A percentile compares a stretch with the other conserved stretches of the same genome.
These are phyloP conservation scores for Staphylotrichum tortipilum DNA, from an alignment of 495 filamentous ascomycete species.

Conservation along the genomic window DNA sequence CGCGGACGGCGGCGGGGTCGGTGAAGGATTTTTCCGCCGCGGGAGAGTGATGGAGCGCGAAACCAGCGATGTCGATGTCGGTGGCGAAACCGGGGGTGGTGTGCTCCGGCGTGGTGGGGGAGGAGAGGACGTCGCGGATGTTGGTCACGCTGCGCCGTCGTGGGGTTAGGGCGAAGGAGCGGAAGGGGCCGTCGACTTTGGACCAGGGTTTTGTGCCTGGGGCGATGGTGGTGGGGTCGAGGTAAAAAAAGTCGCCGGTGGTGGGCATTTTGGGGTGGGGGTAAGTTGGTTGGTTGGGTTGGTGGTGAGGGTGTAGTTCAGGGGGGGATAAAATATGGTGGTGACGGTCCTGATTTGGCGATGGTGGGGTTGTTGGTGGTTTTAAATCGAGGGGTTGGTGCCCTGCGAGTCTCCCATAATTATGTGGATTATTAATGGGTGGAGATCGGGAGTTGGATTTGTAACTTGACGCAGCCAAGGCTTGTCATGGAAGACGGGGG, in stretches of 20 bases:
- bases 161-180: constrained; percentile 20
- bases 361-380: no score
- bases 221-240: constrained; percentile 18
- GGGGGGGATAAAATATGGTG: no score
- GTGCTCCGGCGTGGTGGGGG: not conserved
- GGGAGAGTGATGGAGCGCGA: constrained; percentile 29
- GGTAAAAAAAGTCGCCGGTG: constrained; percentile 21
- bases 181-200: constrained; percentile 32
- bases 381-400: no score
- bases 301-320: not conserved
- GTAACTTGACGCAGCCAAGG: no score
- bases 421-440: no score
- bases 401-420: no score
- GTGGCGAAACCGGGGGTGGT: constrained; percentile 32
- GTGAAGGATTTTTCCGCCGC: constrained; percentile 47
- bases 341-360: no score
- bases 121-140: constrained; percentile 15
- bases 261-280: constrained; percentile 10
- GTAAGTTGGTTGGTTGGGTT: not conserved
- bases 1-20: constrained; percentile 52
- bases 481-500: no score
- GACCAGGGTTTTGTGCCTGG: constrained; percentile 28
- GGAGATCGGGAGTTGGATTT: no score
- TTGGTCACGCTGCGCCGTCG: constrained; percentile 25
- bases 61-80: constrained; percentile 37